These are phyloP conservation scores for Cyberlindnera subsufficiens DNA, from an alignment of 805 yeast genomes.

Conservation along the genomic window DNA sequence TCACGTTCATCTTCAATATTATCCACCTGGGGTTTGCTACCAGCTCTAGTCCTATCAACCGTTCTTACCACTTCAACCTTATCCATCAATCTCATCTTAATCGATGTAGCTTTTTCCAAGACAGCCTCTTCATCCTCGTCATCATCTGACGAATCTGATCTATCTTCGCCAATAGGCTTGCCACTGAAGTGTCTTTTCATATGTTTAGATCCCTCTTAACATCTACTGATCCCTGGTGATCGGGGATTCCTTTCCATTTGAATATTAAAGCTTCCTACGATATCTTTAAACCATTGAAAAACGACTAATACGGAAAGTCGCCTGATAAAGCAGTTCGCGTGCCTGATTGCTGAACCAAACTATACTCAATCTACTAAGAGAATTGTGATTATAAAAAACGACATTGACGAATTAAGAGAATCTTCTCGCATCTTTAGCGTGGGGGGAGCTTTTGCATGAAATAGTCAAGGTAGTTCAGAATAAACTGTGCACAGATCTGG, in stretches of 20 bases:
- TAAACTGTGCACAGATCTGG: constrained; percentile 15
- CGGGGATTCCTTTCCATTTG: too few species aligned
- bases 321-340: too few species aligned
- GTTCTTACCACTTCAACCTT: constrained; percentile 31
- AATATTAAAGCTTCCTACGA: too few species aligned
- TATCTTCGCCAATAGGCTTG: constrained; percentile 4
- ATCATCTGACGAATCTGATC: background rate
- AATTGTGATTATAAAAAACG: too few species aligned
- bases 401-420: background rate
- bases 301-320: too few species aligned
- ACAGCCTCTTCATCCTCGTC: constrained; percentile 1
- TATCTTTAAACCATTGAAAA: too few species aligned
- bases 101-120: background rate
- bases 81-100: background rate
- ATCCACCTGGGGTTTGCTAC: constrained; percentile 11
- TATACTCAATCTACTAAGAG: too few species aligned
- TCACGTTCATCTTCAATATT: constrained; percentile 27
- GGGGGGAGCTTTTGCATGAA: constrained; percentile 2
- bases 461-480: constrained; percentile 9
- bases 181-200: constrained; percentile 16
- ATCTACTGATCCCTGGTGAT: too few species aligned
- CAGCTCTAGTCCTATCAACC: constrained; percentile 21
- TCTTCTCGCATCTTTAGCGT: background rate
- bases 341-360: too few species aligned
- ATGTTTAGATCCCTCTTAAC: too few species aligned